These are phyloP conservation scores for Solanum hybrid DNA, from an alignment of 305 asterid species.

Conservation along the genomic window DNA sequence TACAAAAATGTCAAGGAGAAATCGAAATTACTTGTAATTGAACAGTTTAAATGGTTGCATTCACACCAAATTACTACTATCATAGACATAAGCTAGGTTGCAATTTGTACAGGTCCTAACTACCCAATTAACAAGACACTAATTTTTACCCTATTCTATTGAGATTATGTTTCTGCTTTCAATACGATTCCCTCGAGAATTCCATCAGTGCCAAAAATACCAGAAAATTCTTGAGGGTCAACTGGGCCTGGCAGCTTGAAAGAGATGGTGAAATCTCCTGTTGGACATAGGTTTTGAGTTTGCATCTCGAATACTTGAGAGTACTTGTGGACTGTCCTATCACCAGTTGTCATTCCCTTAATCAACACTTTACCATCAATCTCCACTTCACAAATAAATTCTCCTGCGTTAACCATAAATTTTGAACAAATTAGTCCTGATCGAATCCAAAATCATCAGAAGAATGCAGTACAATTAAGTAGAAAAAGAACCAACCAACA, in stretches of 20 bases:
- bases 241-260: constrained; percentile 80
- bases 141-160: background rate
- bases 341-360: constrained; percentile 61
- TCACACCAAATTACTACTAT: background rate
- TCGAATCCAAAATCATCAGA: background rate
- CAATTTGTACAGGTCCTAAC: background rate
- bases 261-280: constrained; percentile 62
- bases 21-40: background rate
- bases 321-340: constrained; percentile 32
- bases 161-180: constrained; percentile 19
- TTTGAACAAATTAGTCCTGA: background rate
- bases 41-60: background rate
- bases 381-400: constrained; percentile 75
- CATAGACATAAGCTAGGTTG: background rate
- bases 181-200: constrained; percentile 67
- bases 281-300: constrained; percentile 64
- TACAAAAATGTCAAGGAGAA: background rate
- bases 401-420: constrained; percentile 30
- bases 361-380: constrained; percentile 56
- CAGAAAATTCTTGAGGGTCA: constrained; percentile 56
- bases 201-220: constrained; percentile 68
- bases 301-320: constrained; percentile 59
- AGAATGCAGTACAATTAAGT: background rate
- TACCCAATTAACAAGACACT: no score
- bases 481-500: background rate